Evolutionary conservation across 2,329 filamentous ascomycete genomes (phyloP).

Genomic region (Paramyrothecium roridum): DNA sequence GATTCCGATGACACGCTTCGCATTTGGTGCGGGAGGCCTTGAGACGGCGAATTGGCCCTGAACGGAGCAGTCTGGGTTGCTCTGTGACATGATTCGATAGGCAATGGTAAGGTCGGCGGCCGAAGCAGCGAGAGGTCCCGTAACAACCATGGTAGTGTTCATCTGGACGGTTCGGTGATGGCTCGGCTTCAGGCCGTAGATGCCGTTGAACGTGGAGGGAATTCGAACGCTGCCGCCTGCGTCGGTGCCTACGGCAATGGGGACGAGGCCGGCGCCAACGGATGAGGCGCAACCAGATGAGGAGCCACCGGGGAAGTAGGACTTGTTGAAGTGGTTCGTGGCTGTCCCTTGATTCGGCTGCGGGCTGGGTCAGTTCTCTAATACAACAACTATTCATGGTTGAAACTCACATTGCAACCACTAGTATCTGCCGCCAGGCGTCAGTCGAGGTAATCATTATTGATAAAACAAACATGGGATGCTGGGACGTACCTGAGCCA

Average conservation of each 20-base stretch:
- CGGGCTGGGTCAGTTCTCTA: conserved; percentile 31
- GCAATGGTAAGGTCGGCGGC: conserved; percentile 76
- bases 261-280: conserved; percentile 67
- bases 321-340: conserved; percentile 70
- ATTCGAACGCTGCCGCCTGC: conserved; percentile 75
- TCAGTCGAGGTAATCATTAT: conserved; percentile 34
- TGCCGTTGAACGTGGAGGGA: conserved; percentile 71
- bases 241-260: conserved; percentile 73
- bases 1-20: conserved; percentile 67
- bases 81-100: conserved; percentile 76
- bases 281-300: conserved; percentile 74
- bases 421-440: conserved; percentile 59
- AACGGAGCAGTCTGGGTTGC: conserved; percentile 59
- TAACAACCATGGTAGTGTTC: conserved; percentile 56
- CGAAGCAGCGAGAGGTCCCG: conserved; percentile 72
- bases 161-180: conserved; percentile 65
- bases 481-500: conserved; percentile 55
- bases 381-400: not conserved
- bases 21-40: conserved; percentile 33
- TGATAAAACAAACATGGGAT: not conserved
- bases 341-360: conserved; percentile 67
- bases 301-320: conserved; percentile 78
- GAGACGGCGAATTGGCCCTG: conserved; percentile 64
- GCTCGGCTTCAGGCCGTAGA: conserved; percentile 78
- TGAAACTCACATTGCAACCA: conserved; percentile 65